Conservation (phyloP, 2,329 filamentous ascomycete genomes). For the Fusarium coicis region DNA sequence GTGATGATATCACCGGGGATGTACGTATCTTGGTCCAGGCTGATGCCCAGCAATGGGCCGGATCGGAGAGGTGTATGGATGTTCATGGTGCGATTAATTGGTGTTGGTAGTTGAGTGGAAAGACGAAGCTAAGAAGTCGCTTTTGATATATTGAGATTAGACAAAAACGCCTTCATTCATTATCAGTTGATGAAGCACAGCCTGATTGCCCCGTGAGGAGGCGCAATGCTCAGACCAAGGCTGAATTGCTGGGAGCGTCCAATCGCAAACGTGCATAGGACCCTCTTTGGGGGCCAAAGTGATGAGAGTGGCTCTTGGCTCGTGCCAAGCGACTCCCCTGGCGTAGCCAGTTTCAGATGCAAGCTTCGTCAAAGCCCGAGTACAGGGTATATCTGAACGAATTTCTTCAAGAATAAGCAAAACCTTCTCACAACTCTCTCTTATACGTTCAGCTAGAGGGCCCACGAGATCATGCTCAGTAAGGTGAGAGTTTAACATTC, state of each 20-base stretch:
- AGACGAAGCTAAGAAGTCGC: no score
- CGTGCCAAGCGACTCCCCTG: neutral
- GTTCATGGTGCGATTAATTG: neutral
- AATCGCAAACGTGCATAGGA: neutral
- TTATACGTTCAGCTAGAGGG: neutral
- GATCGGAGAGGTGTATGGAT: neutral
- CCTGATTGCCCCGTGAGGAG: neutral
- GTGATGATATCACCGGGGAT: conserved; percentile 43
- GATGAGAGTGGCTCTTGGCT: neutral
- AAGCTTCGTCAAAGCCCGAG: neutral
- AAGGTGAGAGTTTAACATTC: no score
- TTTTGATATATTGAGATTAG: no score
- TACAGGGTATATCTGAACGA: neutral
- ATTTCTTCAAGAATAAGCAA: no score
- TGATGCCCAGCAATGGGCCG: conserved; percentile 12
- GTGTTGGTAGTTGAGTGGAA: no score
- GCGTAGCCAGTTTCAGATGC: neutral
- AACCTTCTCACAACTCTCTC: neutral
- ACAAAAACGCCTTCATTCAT: neutral
- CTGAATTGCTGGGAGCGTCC: neutral
- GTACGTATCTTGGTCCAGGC: conserved; percentile 2
- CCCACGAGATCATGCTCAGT: neutral
- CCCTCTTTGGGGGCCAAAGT: neutral
- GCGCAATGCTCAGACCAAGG: neutral
- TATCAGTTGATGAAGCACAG: neutral